Evolutionary conservation across 2,329 filamentous ascomycete genomes (phyloP).

Genomic region (Neofusicoccum ribis): DNA sequence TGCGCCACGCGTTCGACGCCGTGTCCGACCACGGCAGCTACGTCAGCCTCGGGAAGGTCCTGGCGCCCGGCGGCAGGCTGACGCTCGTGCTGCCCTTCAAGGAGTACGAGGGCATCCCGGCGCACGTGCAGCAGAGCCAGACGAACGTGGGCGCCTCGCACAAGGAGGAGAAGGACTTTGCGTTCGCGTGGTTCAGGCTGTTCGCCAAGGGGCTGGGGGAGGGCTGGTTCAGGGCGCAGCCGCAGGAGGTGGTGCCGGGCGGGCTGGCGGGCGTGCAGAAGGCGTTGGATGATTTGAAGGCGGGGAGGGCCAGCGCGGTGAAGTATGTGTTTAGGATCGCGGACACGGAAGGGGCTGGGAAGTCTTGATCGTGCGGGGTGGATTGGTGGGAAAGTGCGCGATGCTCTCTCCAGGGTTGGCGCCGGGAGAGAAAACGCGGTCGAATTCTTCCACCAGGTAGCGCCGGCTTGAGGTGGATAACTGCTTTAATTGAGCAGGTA

Average conservation of each 20-base stretch:
- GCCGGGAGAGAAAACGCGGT: too few relatives aligned
- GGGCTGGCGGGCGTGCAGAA: slow-evolving; percentile 30
- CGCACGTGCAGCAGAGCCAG: not conserved
- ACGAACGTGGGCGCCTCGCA: slow-evolving; percentile 24
- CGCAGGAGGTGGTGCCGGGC: slow-evolving; percentile 32
- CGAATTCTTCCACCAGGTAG: too few relatives aligned
- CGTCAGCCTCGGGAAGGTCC: slow-evolving; percentile 40
- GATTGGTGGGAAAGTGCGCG: too few relatives aligned
- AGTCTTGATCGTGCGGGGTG: too few relatives aligned
- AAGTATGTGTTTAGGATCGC: slow-evolving; percentile 34
- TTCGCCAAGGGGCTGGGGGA: slow-evolving; percentile 35
- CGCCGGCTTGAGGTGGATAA: too few relatives aligned
- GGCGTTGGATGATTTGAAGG: slow-evolving; percentile 30
- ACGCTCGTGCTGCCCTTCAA: slow-evolving; percentile 45
- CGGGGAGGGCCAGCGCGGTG: slow-evolving; percentile 31
- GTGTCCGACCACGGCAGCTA: slow-evolving; percentile 31
- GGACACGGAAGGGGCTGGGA: slow-evolving; percentile 25
- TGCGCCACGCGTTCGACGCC: slow-evolving; percentile 35
- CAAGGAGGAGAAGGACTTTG: slow-evolving; percentile 35
- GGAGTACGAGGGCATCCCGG: slow-evolving; percentile 33
- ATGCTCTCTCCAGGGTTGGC: too few relatives aligned
- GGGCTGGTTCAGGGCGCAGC: slow-evolving; percentile 39
- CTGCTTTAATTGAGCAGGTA: too few relatives aligned
- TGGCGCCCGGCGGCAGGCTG: slow-evolving; percentile 36
- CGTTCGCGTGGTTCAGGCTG: slow-evolving; percentile 34